phyloP scores from a whole-genome alignment of 2,329 filamentous ascomycete species.

The Rasamsonia emersonii region DNA sequence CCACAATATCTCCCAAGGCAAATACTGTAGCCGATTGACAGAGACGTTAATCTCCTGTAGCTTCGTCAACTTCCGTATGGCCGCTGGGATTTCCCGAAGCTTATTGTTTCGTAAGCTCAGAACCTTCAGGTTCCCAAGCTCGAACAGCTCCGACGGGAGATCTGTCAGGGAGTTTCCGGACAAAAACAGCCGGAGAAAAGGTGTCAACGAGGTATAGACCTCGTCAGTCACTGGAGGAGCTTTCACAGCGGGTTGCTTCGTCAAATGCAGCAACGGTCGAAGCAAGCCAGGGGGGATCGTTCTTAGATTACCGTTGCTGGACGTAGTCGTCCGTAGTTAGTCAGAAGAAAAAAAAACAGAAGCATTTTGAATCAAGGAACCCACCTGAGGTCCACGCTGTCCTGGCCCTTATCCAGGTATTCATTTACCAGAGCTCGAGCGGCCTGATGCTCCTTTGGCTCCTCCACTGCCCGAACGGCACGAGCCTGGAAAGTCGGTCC shows the following conservation, averaged over 20 bases:
- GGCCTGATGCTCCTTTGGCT: conserved; percentile 27
- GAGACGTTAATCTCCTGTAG: conserved; percentile 39
- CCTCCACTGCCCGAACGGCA: conserved; percentile 13
- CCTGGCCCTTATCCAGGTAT: conserved; percentile 36
- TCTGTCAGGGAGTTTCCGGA: conserved; percentile 31
- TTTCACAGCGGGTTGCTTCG: conserved; percentile 27
- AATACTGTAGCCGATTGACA: conserved; percentile 32
- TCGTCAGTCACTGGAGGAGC: conserved; percentile 28
- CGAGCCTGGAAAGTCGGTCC: conserved; percentile 11
- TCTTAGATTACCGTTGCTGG: conserved; percentile 24
- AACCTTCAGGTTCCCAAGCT: conserved; percentile 31
- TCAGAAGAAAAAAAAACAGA: not conserved
- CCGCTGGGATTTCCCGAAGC: conserved; percentile 31
- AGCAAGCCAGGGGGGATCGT: conserved; percentile 26
- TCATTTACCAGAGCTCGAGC: conserved; percentile 30
- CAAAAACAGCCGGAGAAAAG: conserved; percentile 36
- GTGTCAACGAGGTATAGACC: conserved; percentile 30
- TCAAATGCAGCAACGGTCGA: conserved; percentile 30
- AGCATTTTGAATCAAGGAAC: conserved; percentile 9
- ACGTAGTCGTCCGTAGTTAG: conserved; percentile 1
- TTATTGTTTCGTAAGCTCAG: conserved; percentile 41
- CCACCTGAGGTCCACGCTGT: conserved; percentile 39
- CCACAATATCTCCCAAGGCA: conserved; percentile 39
- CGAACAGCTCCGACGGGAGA: conserved; percentile 34
- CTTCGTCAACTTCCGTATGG: conserved; percentile 32